Evolutionary conservation across 2,329 filamentous ascomycete species (phyloP).

Genomic region (Fusarium haematococcum): DNA sequence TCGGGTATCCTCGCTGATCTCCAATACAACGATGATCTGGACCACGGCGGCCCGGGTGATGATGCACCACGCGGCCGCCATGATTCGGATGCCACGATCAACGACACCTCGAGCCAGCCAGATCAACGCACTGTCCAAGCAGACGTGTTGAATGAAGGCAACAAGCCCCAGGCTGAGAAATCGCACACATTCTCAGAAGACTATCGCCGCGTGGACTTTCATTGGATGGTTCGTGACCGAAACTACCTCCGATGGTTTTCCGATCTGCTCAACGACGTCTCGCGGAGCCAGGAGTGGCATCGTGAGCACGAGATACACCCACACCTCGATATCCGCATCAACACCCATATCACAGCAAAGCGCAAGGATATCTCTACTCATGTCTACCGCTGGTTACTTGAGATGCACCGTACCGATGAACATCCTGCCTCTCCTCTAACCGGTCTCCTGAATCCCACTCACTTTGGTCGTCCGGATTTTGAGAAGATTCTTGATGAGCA

Average conservation of each 20-base stretch:
- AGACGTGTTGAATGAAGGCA: slow-evolving; percentile 23
- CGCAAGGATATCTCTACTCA: slow-evolving; percentile 64
- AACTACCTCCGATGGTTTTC: slow-evolving; percentile 70
- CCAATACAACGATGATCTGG: slow-evolving; percentile 58
- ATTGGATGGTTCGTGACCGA: slow-evolving; percentile 70
- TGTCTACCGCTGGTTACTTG: slow-evolving; percentile 67
- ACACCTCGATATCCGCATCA: slow-evolving; percentile 65
- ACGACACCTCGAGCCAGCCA: fast-evolving
- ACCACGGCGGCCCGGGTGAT: slow-evolving; percentile 44
- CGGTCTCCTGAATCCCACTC: slow-evolving; percentile 63
- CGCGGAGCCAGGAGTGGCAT: slow-evolving; percentile 52
- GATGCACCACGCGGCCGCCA: neutral
- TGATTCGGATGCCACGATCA: slow-evolving; percentile 16
- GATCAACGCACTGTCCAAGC: neutral
- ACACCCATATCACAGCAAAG: slow-evolving; percentile 68
- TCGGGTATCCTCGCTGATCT: slow-evolving; percentile 67
- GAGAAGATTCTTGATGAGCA: slow-evolving; percentile 64
- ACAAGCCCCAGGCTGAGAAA: slow-evolving; percentile 26
- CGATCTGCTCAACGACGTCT: slow-evolving; percentile 64
- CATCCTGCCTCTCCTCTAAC: slow-evolving; percentile 66
- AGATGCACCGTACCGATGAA: slow-evolving; percentile 64
- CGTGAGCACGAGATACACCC: slow-evolving; percentile 50
- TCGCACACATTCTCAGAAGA: slow-evolving; percentile 48
- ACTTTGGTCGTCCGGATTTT: slow-evolving; percentile 67
- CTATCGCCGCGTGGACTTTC: slow-evolving; percentile 67